Conservation (phyloP, 2,329 filamentous ascomycete species). For the Allantophomopsis cytisporea region DNA sequence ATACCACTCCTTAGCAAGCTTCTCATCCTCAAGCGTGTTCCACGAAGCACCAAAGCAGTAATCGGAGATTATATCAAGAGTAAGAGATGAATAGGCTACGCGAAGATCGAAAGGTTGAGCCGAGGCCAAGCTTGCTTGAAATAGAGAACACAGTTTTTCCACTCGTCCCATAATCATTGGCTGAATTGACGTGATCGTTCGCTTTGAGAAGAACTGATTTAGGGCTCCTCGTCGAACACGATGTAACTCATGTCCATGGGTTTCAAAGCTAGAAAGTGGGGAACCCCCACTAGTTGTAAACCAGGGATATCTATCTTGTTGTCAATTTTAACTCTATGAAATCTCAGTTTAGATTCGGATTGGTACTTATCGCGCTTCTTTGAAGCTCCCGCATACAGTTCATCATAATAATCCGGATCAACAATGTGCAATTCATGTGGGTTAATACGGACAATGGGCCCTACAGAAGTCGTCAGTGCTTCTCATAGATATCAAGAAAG, state of each 20-base stretch:
- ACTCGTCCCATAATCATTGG: slow-evolving; percentile 7
- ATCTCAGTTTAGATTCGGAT: too few species aligned
- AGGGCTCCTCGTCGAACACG: slow-evolving; percentile 6
- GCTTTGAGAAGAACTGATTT: slow-evolving; percentile 10
- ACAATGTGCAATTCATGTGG: background rate
- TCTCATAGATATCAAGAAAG: too few species aligned
- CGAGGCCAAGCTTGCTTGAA: background rate
- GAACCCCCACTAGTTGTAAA: background rate
- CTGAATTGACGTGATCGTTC: slow-evolving; percentile 4
- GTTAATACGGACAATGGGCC: slow-evolving; percentile 2
- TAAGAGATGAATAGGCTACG: slow-evolving; percentile 5
- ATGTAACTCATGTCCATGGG: slow-evolving; percentile 8
- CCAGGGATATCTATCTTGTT: too few species aligned
- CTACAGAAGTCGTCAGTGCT: background rate
- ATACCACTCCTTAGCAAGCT: slow-evolving; percentile 14
- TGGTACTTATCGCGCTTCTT: background rate
- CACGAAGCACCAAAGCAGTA: slow-evolving; percentile 17
- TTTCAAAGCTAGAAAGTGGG: slow-evolving; percentile 4
- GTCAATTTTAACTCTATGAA: too few species aligned
- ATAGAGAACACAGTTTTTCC: slow-evolving; percentile 2
- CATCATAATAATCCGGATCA: background rate
- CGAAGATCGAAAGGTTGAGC: too few species aligned
- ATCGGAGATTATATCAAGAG: slow-evolving; percentile 13
- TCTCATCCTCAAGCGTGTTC: slow-evolving; percentile 13
- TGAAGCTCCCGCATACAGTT: background rate